Percentiles rank a stretch among this genome's conserved stretches.
phyloP scores from a whole-genome alignment of 2,329 filamentous ascomycete species.

The Venturia asperata region DNA sequence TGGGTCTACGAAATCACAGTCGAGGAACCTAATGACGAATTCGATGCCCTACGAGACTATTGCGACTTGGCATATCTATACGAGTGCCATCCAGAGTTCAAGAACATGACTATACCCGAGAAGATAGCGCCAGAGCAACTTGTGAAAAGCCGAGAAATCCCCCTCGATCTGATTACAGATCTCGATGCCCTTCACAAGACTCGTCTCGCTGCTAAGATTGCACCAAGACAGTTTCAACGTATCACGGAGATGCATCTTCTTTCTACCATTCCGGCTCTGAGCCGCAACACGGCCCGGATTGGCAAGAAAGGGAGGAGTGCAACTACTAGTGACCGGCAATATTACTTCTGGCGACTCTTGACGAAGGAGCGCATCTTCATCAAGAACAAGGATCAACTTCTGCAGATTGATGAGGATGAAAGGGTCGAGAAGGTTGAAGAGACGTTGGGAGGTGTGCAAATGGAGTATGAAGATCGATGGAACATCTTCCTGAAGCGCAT shows the following conservation, averaged over 20 bases:
- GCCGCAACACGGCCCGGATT: conserved; percentile 43
- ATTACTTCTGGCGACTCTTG: conserved; percentile 64
- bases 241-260: conserved; percentile 70
- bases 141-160: conserved; percentile 45
- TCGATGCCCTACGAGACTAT: conserved; percentile 71
- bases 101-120: conserved; percentile 45
- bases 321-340: conserved; percentile 53
- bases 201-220: conserved; percentile 61
- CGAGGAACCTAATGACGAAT: conserved; percentile 85
- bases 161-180: conserved; percentile 51
- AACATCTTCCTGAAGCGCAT: conserved; percentile 37
- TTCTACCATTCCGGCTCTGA: conserved; percentile 44
- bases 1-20: conserved; percentile 80
- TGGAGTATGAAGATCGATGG: conserved; percentile 65
- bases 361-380: conserved; percentile 71
- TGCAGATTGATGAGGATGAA: conserved; percentile 61
- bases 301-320: conserved; percentile 40
- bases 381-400: conserved; percentile 64
- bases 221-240: conserved; percentile 66
- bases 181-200: conserved; percentile 48
- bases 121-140: conserved; percentile 45
- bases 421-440: conserved; percentile 63
- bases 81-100: conserved; percentile 46
- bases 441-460: conserved; percentile 55
- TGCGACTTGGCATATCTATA: conserved; percentile 56